phyloP scores from a whole-genome alignment of 805 yeast species.

The Ogataea populi-albae region DNA sequence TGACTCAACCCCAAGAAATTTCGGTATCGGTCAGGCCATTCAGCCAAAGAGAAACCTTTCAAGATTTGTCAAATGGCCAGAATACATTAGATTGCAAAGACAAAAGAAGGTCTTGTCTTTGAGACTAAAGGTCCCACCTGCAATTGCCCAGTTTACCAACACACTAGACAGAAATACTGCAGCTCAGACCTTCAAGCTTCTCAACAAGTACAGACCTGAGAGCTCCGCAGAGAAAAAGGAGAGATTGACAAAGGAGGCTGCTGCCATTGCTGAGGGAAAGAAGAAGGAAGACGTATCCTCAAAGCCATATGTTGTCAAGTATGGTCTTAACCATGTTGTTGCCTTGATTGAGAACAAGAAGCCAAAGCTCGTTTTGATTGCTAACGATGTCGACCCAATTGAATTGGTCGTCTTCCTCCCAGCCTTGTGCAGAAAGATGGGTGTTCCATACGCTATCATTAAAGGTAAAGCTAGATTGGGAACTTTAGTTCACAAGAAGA shows the following conservation, averaged over 20 bases:
- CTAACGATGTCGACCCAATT: conserved; percentile 99
- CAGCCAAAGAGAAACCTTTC: conserved; percentile 96
- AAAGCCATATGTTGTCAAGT: conserved; percentile 96
- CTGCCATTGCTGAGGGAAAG: conserved; percentile 98
- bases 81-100: conserved; percentile 96
- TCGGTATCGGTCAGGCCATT: conserved; percentile 93
- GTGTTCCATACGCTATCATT: conserved; percentile 97
- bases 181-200: conserved; percentile 91
- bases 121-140: conserved; percentile 99
- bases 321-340: conserved; percentile 99
- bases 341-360: conserved; percentile 97
- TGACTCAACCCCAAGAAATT: conserved; percentile 87
- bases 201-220: conserved; percentile 99
- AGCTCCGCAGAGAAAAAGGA: conserved; percentile 96
- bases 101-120: conserved; percentile 93
- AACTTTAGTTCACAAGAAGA: conserved; percentile 95
- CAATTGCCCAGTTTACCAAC: conserved; percentile 94
- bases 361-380: conserved; percentile 95
- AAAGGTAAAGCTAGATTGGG: conserved; percentile 99
- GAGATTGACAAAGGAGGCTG: conserved; percentile 98
- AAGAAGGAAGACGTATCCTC: conserved; percentile 93
- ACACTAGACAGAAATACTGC: conserved; percentile 99
- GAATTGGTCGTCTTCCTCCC: conserved; percentile 97
- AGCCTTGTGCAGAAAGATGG: conserved; percentile 99
- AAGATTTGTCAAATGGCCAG: conserved; percentile 99